Percentiles rank a stretch among this genome's conserved stretches.
Conservation (phyloP, 148 eudicot species). For the Arbutus unedo region DNA sequence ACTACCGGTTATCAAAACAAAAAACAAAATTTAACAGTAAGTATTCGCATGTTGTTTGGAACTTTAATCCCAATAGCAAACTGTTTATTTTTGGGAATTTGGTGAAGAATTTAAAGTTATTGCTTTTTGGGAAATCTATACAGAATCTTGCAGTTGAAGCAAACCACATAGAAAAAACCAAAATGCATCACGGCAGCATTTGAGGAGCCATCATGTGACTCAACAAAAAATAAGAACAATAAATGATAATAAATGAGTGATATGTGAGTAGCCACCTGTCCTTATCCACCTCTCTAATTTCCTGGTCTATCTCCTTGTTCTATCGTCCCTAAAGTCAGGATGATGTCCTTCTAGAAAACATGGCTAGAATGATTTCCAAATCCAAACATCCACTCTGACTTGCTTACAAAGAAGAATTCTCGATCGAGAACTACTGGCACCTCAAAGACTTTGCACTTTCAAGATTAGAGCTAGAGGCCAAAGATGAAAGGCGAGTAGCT, state of each 20-base stretch:
- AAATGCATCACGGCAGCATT: neutral
- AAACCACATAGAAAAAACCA: neutral
- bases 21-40: no score
- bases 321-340: neutral
- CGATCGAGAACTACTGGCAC: no score
- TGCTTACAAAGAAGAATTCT: no score
- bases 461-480: no score
- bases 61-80: neutral
- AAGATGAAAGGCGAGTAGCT: no score
- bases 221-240: neutral
- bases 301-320: neutral
- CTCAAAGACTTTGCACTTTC: no score
- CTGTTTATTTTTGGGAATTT: neutral
- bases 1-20: no score
- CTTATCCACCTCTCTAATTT: neutral
- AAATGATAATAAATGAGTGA: neutral
- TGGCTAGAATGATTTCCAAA: neutral
- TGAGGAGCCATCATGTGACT: neutral
- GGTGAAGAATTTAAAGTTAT: neutral
- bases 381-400: neutral
- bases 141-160: neutral
- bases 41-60: neutral
- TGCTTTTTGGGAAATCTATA: neutral
- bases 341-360: neutral
- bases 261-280: neutral